These are phyloP conservation scores for Tulasnella sp. DNA, from an alignment of 768 basidiomycete species.

Conservation along the genomic window DNA sequence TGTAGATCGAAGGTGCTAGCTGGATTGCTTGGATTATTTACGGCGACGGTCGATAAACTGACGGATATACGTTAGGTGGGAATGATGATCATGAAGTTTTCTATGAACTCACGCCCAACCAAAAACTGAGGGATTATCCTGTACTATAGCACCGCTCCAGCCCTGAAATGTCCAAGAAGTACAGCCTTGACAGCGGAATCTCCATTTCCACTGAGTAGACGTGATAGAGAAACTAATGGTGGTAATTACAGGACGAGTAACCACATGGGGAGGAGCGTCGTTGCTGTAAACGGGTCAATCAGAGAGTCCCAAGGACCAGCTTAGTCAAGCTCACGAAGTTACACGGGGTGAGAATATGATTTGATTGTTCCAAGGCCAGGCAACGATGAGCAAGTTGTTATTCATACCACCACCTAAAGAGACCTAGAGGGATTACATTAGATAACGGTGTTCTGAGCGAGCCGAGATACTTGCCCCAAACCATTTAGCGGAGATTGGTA, in stretches of 20 bases:
- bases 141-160: no score
- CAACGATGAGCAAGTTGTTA: slow-evolving; percentile 42
- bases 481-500: slow-evolving; percentile 42
- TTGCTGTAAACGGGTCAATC: slow-evolving; percentile 27
- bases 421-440: neutral
- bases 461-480: slow-evolving; percentile 19
- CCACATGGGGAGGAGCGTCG: slow-evolving; percentile 37
- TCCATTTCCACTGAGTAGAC: slow-evolving; percentile 53
- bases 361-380: slow-evolving; percentile 37
- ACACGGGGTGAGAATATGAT: slow-evolving; percentile 40
- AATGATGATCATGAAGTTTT: no score
- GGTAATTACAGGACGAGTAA: slow-evolving; percentile 40
- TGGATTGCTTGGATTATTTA: no score
- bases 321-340: slow-evolving; percentile 33
- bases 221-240: slow-evolving; percentile 39
- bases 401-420: slow-evolving; percentile 30
- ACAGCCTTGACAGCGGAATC: slow-evolving; percentile 55
- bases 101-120: no score
- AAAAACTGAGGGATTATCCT: neutral
- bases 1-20: no score
- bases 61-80: no score
- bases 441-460: slow-evolving; percentile 4
- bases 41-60: no score
- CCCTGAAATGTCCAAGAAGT: slow-evolving; percentile 33
- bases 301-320: neutral